Conservation (phyloP, 176 grass and related monocot genomes). For the Oryza australiensis region DNA sequence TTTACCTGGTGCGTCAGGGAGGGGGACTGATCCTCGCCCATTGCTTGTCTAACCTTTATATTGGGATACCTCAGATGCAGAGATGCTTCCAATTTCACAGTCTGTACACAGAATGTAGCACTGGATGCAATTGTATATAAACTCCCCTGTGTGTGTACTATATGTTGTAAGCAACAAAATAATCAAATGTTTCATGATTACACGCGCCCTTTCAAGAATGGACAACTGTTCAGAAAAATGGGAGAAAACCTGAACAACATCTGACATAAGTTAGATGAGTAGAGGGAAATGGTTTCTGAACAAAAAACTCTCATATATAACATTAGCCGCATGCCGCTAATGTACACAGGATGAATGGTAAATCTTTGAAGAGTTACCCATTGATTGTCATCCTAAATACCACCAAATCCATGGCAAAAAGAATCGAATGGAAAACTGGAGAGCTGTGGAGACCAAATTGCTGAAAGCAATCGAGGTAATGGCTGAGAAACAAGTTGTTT, state of each 20-base stretch:
- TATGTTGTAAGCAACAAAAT: neutral
- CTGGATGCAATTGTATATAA: no score
- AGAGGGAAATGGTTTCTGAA: neutral
- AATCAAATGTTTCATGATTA: neutral
- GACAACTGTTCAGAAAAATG: neutral
- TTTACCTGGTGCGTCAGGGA: no score
- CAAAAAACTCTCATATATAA: constrained; percentile 32
- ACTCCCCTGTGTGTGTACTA: no score
- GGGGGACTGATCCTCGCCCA: no score
- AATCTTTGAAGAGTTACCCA: constrained; percentile 35
- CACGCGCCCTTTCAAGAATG: neutral
- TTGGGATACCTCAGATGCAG: no score
- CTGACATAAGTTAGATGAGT: constrained; percentile 17
- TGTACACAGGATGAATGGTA: constrained; percentile 38
- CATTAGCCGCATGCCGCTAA: constrained; percentile 36
- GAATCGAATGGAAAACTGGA: constrained; percentile 12
- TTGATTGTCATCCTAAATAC: constrained; percentile 26
- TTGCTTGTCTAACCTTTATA: no score
- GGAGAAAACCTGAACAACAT: neutral
- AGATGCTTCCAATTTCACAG: no score
- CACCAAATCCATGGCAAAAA: constrained; percentile 22
- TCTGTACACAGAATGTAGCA: no score
- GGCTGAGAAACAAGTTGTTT: constrained; percentile 21
- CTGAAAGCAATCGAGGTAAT: constrained; percentile 38
- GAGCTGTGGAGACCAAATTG: constrained; percentile 32